Conservation (phyloP, 1,284 basidiomycete genomes). For the Rugiboletus extremiorientalis region DNA sequence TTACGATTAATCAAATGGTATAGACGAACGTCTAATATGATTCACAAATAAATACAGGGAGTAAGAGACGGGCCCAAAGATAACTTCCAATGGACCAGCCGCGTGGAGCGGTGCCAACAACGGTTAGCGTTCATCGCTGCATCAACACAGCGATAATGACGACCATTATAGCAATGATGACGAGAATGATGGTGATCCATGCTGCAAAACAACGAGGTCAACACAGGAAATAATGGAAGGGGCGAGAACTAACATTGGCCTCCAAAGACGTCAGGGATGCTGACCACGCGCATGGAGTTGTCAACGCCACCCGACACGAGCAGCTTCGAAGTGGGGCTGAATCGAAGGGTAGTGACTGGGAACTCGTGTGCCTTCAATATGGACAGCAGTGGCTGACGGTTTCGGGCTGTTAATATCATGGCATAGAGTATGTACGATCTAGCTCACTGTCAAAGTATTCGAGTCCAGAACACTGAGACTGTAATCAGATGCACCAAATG, state of each 20-base stretch:
- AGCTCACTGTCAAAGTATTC: slow-evolving; percentile 70
- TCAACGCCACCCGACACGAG: slow-evolving; percentile 94
- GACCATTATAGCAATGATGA: slow-evolving; percentile 35
- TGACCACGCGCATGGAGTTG: slow-evolving; percentile 82
- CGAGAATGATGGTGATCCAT: slow-evolving; percentile 41
- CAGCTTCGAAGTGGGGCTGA: slow-evolving; percentile 81
- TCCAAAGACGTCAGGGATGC: slow-evolving; percentile 60
- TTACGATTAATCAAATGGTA: slow-evolving; percentile 54
- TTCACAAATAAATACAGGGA: slow-evolving; percentile 30
- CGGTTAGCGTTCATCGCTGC: slow-evolving; percentile 12
- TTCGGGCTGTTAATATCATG: slow-evolving; percentile 1
- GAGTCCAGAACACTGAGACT: slow-evolving; percentile 87
- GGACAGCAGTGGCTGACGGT: slow-evolving; percentile 72
- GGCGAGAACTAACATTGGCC: slow-evolving; percentile 50
- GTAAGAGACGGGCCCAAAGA: neutral
- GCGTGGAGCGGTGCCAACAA: neutral
- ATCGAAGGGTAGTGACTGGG: slow-evolving; percentile 86
- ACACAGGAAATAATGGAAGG: neutral
- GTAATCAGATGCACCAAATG: slow-evolving; percentile 87
- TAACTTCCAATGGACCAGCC: neutral
- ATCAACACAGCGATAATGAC: slow-evolving; percentile 35
- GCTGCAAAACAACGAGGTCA: slow-evolving; percentile 33
- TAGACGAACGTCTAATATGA: slow-evolving; percentile 25
- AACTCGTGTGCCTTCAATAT: slow-evolving; percentile 96
- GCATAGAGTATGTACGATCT: neutral